Conservation (phyloP, 2,329 filamentous ascomycete genomes). For the Alternaria solani region DNA sequence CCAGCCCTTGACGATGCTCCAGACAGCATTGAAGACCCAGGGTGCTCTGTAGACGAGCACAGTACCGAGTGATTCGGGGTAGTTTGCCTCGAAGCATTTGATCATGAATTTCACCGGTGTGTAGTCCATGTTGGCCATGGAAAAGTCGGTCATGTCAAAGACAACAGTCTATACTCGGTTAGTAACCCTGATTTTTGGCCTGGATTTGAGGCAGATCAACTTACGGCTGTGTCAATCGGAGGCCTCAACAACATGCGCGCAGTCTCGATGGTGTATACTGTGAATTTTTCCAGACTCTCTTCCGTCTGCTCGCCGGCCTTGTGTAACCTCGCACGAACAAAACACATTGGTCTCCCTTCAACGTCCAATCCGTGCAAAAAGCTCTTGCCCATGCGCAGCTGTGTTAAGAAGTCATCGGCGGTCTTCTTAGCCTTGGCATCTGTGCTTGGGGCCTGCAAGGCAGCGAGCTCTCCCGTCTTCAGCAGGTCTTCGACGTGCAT, state of each 20-base stretch:
- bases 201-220: slow-evolving; percentile 47
- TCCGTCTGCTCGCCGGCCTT: slow-evolving; percentile 82
- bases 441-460: slow-evolving; percentile 68
- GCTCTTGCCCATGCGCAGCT: slow-evolving; percentile 90
- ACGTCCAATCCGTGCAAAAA: slow-evolving; percentile 90
- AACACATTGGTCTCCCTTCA: slow-evolving; percentile 82
- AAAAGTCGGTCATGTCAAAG: slow-evolving; percentile 96
- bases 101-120: slow-evolving; percentile 99
- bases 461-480: slow-evolving; percentile 52
- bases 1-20: slow-evolving; percentile 95
- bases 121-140: slow-evolving; percentile 98
- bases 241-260: slow-evolving; percentile 81
- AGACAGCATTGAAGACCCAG: slow-evolving; percentile 98
- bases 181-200: not conserved
- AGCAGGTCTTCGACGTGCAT: slow-evolving; percentile 90
- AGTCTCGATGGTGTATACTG: slow-evolving; percentile 93
- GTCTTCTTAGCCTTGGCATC: slow-evolving; percentile 71
- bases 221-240: slow-evolving; percentile 89
- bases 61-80: slow-evolving; percentile 88
- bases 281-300: slow-evolving; percentile 84
- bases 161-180: slow-evolving; percentile 74
- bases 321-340: slow-evolving; percentile 84
- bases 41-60: slow-evolving; percentile 95
- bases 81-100: slow-evolving; percentile 98
- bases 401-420: slow-evolving; percentile 79